Evolutionary conservation across 164 flowering plant species (phyloP), one percentile per base, ranked within the genome.

Genomic region (Dillenia suffruticosa): DNA sequence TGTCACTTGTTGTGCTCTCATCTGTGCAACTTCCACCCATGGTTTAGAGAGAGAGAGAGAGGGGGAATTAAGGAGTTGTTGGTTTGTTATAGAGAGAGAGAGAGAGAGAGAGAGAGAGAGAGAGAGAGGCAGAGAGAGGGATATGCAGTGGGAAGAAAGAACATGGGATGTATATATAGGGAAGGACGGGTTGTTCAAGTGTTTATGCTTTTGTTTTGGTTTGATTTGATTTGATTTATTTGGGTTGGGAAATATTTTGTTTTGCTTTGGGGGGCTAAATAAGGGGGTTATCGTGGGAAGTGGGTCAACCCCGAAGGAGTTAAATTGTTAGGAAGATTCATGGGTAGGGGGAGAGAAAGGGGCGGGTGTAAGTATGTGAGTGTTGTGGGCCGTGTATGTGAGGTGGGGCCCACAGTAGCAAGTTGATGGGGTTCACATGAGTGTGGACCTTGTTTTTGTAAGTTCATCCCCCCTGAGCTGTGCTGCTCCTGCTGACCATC

Each of bases 351-450:
- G 66, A 45, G 57, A 2, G 12, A 46, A 15, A 19, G 46, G 58
- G 50, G 46, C 45, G 44, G 57, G 57, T 63, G 57, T 48, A 16
- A 12, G 43, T 63, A 69, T 68, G 68, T 58, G 40, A 5, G 74
- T 72, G 84, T 76, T 83, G 82, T 80, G 86, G 82, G 82, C 75
- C 59, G 68, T 67, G 78, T 71, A 68, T 77, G 77, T 74, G 72
- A 48, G 16, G 72, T 59, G 77, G 83, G 84, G 8, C 72, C 81
- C 77, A 70, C 11, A 3, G 2, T 0, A 62, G 62, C 85, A 84
- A 85, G 80, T 85, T 82, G 91, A 77, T 79, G 78, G 80, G 78
- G 80, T 78, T 86, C 87, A 86, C 85, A 84, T 84, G 89, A 81
- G 57, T 43, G 75, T 74, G 89, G 83, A 84, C 80, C 82, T 46